These are phyloP conservation scores for Cytospora chrysosperma DNA, from an alignment of 2,329 filamentous ascomycete species.

Conservation along the genomic window DNA sequence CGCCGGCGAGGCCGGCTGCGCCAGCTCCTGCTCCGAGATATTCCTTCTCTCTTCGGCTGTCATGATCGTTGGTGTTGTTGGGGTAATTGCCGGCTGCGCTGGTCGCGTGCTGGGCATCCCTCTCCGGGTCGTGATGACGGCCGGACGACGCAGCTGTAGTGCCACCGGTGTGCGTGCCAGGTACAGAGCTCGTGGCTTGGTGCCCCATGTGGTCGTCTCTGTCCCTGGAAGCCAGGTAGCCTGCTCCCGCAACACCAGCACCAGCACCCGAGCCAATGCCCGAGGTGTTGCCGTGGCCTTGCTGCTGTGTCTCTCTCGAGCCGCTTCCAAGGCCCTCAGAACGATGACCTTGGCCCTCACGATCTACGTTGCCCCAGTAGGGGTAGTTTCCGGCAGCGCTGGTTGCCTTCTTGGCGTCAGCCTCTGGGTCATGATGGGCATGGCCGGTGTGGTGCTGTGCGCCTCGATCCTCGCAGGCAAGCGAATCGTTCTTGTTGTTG, in stretches of 20 bases:
- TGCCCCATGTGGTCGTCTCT: background rate
- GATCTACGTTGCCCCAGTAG: constrained; percentile 19
- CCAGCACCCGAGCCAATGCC: constrained; percentile 2
- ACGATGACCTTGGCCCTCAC: background rate
- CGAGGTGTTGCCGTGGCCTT: background rate
- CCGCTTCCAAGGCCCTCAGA: background rate
- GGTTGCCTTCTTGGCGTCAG: constrained; percentile 16
- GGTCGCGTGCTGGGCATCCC: constrained; percentile 1
- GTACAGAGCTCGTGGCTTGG: too few species aligned
- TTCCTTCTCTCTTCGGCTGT: constrained; percentile 2
- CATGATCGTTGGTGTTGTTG: background rate
- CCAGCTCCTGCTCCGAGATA: constrained; percentile 5
- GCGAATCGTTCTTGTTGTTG: constrained; percentile 1
- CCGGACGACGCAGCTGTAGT: background rate
- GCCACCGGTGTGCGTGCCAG: background rate
- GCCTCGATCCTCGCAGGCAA: constrained; percentile 8
- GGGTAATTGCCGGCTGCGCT: constrained; percentile 17
- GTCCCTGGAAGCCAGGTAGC: constrained; percentile 8
- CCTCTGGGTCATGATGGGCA: constrained; percentile 13
- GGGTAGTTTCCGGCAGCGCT: constrained; percentile 23
- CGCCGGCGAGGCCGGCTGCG: constrained; percentile 10
- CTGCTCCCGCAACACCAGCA: background rate
- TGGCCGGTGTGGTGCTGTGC: constrained; percentile 8
- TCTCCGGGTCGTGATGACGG: background rate
- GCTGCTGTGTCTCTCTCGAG: background rate